These are phyloP conservation scores for Heimioporus retisporus DNA, from an alignment of 1,284 basidiomycete species.

Conservation along the genomic window DNA sequence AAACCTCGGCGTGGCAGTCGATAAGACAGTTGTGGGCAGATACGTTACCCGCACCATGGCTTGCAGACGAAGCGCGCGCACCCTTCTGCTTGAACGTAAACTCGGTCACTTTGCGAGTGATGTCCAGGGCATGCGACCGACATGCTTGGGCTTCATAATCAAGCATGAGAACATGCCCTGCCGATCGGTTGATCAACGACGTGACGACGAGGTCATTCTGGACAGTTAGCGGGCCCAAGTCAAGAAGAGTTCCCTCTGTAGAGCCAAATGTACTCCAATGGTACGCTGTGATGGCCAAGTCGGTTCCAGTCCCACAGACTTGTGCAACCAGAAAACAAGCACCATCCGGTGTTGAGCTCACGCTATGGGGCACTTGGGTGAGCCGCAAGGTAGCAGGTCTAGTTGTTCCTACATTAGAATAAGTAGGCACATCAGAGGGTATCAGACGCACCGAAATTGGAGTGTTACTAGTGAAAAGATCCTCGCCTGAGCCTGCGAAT, in stretches of 20 bases:
- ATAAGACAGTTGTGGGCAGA: conserved; percentile 61
- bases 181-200: conserved; percentile 54
- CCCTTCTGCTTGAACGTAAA: conserved; percentile 60
- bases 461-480: conserved; percentile 64
- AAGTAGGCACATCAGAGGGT: not conserved
- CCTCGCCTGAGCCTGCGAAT: conserved; percentile 51
- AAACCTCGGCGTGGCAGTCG: conserved; percentile 67
- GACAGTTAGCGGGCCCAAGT: conserved; percentile 31
- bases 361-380: conserved; percentile 38
- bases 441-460: conserved; percentile 58
- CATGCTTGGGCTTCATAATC: conserved; percentile 44
- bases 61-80: conserved; percentile 17
- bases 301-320: conserved; percentile 31
- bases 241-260: conserved; percentile 51
- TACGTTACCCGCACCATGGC: conserved; percentile 21
- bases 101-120: conserved; percentile 64
- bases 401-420: not conserved
- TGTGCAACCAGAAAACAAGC: conserved; percentile 43
- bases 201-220: conserved; percentile 46
- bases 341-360: conserved; percentile 43
- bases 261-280: conserved; percentile 70
- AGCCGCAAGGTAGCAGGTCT: conserved; percentile 62
- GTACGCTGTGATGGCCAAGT: conserved; percentile 45
- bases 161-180: conserved; percentile 55
- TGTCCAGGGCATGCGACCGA: conserved; percentile 57